Evolutionary conservation across 176 grass and related monocot genomes (phyloP), one percentile per base, ranked within the genome.

Genomic region (Leersia perrieri): DNA sequence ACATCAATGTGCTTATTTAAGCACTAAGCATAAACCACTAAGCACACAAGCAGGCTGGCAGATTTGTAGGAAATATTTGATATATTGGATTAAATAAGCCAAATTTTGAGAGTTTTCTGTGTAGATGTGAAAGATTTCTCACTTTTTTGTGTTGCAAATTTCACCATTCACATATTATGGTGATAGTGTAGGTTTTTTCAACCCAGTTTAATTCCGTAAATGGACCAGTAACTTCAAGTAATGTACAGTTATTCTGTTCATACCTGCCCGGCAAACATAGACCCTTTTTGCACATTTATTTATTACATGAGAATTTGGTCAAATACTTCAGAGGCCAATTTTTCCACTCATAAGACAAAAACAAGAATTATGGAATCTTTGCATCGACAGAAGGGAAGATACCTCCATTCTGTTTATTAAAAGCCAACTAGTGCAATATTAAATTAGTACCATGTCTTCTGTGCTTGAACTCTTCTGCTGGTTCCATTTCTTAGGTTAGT

Each of bases 311-410:
- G 0, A 61, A 76, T 82, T 73, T 32, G 10, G 31, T 27, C 78
- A 82, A 68, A 78, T 47, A 72, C 35, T 67, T 73, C 73, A 16
- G 14, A 49, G 45, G 45, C 66, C 23, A 15, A 33, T 63, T 63
- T 80, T 80, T 80, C 82, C 63, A 77, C 77, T 25, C 38, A 77
- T 84, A 60, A 88, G 85, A 93, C 85, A 90, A 90, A 90, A 87
- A 82, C 7, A 45, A 64, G 75, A 53, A 47, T 15, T 35, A 25
- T 29, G 82, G 91, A 90, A 90, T 93, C 84, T 86, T 93, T 66
- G 55, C 68, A 60, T 74, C 62, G 60, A 11, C 58, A 72, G 44
- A 38, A 67, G 44, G 35, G 30, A 63, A 88, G 85, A 91, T 91
- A 84, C 89, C 81, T 55, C 39, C 38, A 25, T 41, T 81, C 27